Evolutionary conservation across 2,329 filamentous ascomycete genomes (phyloP).

Genomic region (Pochonia chlamydosporia): DNA sequence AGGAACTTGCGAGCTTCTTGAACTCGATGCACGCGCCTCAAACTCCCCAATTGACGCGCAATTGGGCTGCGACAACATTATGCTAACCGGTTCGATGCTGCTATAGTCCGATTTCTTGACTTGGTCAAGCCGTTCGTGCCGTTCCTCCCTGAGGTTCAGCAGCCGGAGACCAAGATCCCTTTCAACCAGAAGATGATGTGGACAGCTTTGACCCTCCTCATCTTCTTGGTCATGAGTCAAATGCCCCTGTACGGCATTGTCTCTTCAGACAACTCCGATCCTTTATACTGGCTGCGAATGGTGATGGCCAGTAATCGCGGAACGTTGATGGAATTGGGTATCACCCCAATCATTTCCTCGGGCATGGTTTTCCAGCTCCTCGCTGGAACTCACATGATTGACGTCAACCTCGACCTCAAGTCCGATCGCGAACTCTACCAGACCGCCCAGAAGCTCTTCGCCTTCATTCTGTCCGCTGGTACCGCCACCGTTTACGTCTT

Average conservation of each 20-base stretch:
- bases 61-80: slow-evolving; percentile 18
- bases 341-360: slow-evolving; percentile 98
- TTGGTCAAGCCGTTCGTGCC: slow-evolving; percentile 99
- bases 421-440: slow-evolving; percentile 99
- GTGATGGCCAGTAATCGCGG: slow-evolving; percentile 99
- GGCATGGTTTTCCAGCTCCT: slow-evolving; percentile 99
- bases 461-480: slow-evolving; percentile 94
- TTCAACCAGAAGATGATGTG: slow-evolving; percentile 99
- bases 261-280: slow-evolving; percentile 96
- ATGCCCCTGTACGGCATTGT: slow-evolving; percentile 99
- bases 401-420: slow-evolving; percentile 99
- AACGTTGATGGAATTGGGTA: slow-evolving; percentile 92
- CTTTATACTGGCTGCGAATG: slow-evolving; percentile 99
- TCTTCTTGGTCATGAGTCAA: slow-evolving; percentile 99
- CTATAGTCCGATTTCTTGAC: slow-evolving; percentile 93
- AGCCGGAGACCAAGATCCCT: slow-evolving; percentile 95
- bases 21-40: slow-evolving; percentile 6
- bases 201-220: slow-evolving; percentile 89
- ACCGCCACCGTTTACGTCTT: slow-evolving; percentile 98
- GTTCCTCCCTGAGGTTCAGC: slow-evolving; percentile 98
- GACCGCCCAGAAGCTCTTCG: slow-evolving; percentile 97
- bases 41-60: slow-evolving; percentile 13
- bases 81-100: slow-evolving; percentile 20
- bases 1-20: slow-evolving; percentile 1
- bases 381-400: slow-evolving; percentile 97